These are phyloP conservation scores for Beauveria varroae DNA, from an alignment of 2,329 filamentous ascomycete species.

Conservation along the genomic window DNA sequence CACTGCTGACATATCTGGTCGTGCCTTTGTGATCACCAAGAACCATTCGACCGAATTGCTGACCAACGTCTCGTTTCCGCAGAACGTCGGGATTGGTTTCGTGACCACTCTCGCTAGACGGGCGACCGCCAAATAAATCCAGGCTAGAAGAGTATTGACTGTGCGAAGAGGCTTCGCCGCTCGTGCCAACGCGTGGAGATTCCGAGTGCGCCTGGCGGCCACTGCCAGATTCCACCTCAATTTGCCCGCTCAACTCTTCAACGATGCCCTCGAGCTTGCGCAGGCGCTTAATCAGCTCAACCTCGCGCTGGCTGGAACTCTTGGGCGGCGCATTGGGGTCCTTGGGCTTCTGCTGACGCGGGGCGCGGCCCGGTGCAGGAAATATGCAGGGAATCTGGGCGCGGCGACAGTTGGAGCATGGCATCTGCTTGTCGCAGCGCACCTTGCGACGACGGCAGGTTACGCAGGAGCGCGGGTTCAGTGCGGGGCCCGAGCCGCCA, in stretches of 20 bases:
- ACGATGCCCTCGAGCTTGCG: constrained; percentile 71
- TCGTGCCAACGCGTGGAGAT: constrained; percentile 3
- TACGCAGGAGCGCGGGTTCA: constrained; percentile 43
- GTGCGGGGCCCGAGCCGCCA: constrained; percentile 25
- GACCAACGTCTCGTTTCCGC: constrained; percentile 21
- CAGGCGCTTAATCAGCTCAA: constrained; percentile 64
- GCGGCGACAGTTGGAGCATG: constrained; percentile 67
- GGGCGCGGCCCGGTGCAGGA: constrained; percentile 65
- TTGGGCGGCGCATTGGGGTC: constrained; percentile 55
- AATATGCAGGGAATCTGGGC: constrained; percentile 67
- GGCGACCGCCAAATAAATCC: constrained; percentile 7
- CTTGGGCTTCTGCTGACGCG: constrained; percentile 57
- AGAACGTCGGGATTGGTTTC: constrained; percentile 20
- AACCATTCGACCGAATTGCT: constrained; percentile 60
- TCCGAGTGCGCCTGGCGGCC: constrained; percentile 22
- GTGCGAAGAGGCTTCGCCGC: background rate
- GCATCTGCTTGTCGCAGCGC: constrained; percentile 70
- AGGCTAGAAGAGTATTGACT: constrained; percentile 5
- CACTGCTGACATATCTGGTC: constrained; percentile 67
- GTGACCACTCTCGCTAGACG: background rate
- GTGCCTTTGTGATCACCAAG: constrained; percentile 61
- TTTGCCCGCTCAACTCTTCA: constrained; percentile 57
- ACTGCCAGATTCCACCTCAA: constrained; percentile 42
- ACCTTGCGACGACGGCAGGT: constrained; percentile 55
- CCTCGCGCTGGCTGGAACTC: constrained; percentile 53